A percentile compares a stretch with the other conserved stretches of the same genome.
Evolutionary conservation across 2,329 filamentous ascomycete species (phyloP).

Genomic region (Bipolaris cookei): DNA sequence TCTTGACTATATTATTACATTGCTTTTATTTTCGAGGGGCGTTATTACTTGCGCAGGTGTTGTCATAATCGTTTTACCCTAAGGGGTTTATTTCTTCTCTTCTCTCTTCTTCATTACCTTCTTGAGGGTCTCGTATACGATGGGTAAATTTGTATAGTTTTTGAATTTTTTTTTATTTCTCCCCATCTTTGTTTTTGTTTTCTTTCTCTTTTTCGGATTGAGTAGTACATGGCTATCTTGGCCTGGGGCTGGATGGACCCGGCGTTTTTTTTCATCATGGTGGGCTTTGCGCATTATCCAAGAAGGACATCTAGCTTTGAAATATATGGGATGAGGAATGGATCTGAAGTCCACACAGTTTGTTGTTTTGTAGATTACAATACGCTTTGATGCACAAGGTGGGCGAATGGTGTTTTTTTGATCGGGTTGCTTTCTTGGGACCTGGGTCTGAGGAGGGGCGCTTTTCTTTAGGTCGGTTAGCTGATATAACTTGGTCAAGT

Average conservation of each 20-base stretch:
- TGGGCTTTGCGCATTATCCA: neutral
- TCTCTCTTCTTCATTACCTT: constrained; percentile 1
- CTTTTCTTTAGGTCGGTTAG: neutral
- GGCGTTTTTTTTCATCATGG: constrained; percentile 5
- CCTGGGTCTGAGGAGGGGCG: neutral
- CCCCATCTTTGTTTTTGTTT: neutral
- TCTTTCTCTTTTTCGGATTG: constrained; percentile 11
- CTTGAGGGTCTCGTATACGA: neutral
- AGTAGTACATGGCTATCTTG: constrained; percentile 3
- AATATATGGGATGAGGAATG: neutral
- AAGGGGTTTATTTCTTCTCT: neutral
- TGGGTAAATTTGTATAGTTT: neutral
- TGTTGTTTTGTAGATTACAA: neutral
- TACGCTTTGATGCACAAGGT: neutral
- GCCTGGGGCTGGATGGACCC: constrained; percentile 14
- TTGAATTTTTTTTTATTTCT: neutral
- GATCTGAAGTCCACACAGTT: neutral
- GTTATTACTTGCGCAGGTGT: neutral
- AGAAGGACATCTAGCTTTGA: constrained; percentile 17
- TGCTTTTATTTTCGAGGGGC: neutral
- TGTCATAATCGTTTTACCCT: neutral
- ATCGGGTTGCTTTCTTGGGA: too few relatives aligned
- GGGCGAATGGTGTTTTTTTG: neutral
- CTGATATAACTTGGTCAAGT: neutral
- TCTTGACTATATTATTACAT: constrained; percentile 5